Evolutionary conservation across 2,329 filamentous ascomycete genomes (phyloP).

Genomic region (Scedosporium minutisporum): DNA sequence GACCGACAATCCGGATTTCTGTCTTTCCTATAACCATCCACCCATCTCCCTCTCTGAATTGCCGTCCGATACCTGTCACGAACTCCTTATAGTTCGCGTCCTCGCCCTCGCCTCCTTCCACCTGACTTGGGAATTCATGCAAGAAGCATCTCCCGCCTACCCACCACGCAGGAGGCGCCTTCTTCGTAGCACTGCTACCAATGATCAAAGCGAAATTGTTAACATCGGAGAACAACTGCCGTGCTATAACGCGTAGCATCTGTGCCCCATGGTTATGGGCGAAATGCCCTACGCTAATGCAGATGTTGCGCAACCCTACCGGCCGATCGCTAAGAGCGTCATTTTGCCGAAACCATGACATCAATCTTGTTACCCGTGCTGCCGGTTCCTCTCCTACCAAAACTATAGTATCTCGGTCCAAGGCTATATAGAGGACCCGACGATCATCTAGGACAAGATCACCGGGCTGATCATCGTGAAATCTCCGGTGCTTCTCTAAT

Average conservation of each 20-base stretch:
- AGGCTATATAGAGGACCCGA: not conserved
- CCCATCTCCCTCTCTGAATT: not conserved
- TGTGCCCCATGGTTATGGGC: not conserved
- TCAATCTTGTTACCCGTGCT: not conserved
- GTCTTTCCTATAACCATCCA: not conserved
- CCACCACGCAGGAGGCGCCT: not conserved
- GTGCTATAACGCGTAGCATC: not conserved
- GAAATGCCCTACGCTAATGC: not conserved
- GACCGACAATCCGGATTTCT: not conserved
- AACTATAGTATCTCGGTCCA: constrained; percentile 2
- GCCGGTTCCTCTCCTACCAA: not conserved
- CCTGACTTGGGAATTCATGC: not conserved
- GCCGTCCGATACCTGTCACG: not conserved
- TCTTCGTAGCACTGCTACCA: not conserved
- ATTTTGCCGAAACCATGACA: not conserved
- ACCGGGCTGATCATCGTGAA: not conserved
- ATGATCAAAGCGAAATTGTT: not conserved
- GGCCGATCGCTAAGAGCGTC: not conserved
- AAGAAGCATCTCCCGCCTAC: not conserved
- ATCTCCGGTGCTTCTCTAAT: not conserved
- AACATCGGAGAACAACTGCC: not conserved
- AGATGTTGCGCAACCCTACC: not conserved
- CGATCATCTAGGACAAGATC: not conserved
- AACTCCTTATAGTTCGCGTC: not conserved
- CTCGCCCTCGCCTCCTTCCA: not conserved